Percentiles rank a stretch among this genome's conserved stretches.
Conservation (phyloP, 192 early-diverging fungal genomes). For the Coemansia sp. region DNA sequence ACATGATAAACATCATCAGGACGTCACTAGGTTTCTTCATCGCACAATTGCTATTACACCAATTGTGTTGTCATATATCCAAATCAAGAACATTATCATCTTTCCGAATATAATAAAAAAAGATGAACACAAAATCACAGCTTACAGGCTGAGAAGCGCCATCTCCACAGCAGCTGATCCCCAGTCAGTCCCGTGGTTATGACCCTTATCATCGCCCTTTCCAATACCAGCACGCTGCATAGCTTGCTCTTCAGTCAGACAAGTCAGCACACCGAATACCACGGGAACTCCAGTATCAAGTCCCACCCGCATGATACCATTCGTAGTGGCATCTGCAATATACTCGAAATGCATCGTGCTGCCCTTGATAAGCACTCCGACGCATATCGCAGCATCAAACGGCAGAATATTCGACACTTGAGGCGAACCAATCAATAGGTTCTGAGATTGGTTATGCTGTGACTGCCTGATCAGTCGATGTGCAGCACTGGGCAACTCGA, state of each 20-base stretch:
- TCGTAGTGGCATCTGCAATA: constrained; percentile 91
- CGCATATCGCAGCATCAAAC: constrained; percentile 91
- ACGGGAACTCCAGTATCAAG: constrained; percentile 86
- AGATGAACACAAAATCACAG: neutral
- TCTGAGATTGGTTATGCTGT: constrained; percentile 58
- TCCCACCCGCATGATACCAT: constrained; percentile 96
- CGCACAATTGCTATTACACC: neutral
- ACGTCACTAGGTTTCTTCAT: neutral
- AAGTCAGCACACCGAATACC: constrained; percentile 97
- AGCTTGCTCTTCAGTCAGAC: constrained; percentile 93
- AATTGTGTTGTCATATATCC: neutral
- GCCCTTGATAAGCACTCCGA: constrained; percentile 99
- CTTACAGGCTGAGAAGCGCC: constrained; percentile 69
- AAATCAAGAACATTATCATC: neutral
- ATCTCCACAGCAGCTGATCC: constrained; percentile 95
- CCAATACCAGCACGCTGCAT: constrained; percentile 77
- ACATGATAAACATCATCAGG: neutral
- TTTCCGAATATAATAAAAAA: neutral
- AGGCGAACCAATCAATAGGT: constrained; percentile 25
- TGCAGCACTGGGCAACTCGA: constrained; percentile 93
- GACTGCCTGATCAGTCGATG: constrained; percentile 74
- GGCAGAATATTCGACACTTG: constrained; percentile 33
- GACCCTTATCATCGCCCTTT: constrained; percentile 62
- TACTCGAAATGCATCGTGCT: constrained; percentile 99
- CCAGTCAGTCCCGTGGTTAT: constrained; percentile 99